These are phyloP conservation scores for Dioscorea dumetorum DNA, from an alignment of 106 monocot species.

Conservation along the genomic window DNA sequence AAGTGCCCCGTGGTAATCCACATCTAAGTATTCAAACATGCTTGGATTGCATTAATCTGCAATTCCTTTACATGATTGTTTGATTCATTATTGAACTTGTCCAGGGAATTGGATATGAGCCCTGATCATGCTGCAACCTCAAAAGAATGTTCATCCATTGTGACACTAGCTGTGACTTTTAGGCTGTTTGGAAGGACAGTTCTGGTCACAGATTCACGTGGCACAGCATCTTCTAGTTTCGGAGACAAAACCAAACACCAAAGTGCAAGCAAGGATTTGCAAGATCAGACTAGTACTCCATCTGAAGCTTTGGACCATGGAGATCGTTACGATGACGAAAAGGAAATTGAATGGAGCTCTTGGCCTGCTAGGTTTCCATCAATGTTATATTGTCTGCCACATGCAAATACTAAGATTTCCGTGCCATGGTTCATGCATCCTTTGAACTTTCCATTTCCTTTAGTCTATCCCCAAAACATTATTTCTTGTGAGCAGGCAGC, in stretches of 20 bases:
- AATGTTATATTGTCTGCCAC: conserved; percentile 23
- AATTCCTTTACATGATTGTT: not conserved
- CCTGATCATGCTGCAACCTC: not conserved
- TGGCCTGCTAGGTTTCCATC: conserved; percentile 23
- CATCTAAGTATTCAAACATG: not conserved
- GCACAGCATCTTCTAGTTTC: not conserved
- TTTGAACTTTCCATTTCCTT: conserved; percentile 19
- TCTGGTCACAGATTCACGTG: conserved; percentile 17
- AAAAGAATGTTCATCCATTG: conserved; percentile 8
- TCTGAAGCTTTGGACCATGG: not conserved
- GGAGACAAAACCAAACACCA: not conserved
- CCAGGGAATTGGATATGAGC: conserved; percentile 17
- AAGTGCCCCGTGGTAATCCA: conserved; percentile 7
- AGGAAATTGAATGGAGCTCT: conserved; percentile 8
- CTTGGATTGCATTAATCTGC: not conserved
- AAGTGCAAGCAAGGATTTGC: not conserved
- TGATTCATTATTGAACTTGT: not conserved
- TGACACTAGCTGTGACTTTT: conserved; percentile 20
- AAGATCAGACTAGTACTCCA: not conserved
- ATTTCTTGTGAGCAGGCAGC: not conserved
- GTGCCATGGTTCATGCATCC: conserved; percentile 31
- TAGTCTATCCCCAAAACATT: conserved; percentile 11
- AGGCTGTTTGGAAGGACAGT: conserved; percentile 81
- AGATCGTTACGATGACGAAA: not conserved
- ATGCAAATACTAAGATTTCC: conserved; percentile 12